These are phyloP conservation scores for Corylus heterophylla DNA, from an alignment of 306 rosid genomes.

Conservation along the genomic window DNA sequence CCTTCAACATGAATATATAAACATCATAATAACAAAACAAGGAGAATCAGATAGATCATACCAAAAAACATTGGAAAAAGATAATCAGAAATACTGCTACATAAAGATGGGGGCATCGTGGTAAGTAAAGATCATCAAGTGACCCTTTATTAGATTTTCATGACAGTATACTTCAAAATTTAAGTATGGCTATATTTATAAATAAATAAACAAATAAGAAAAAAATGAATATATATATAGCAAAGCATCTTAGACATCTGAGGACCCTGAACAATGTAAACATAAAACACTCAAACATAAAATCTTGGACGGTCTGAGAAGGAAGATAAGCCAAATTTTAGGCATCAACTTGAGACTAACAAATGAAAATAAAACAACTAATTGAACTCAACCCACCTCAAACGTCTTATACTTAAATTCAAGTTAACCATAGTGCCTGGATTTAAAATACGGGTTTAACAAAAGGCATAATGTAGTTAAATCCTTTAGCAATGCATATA, in stretches of 20 bases:
- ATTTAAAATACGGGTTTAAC: background rate
- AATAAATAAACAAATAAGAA: background rate
- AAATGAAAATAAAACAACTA: background rate
- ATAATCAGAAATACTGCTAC: background rate
- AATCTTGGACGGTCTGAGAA: background rate
- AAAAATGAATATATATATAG: background rate
- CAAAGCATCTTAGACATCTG: background rate
- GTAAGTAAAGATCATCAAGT: background rate
- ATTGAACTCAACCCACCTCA: background rate
- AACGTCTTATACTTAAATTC: background rate
- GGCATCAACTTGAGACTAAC: background rate
- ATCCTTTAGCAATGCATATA: conserved; percentile 30
- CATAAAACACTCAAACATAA: background rate
- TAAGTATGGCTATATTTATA: background rate
- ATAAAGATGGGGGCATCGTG: background rate
- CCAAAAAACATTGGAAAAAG: background rate
- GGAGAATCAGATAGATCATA: background rate
- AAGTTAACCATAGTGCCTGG: conserved; percentile 7
- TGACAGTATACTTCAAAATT: background rate
- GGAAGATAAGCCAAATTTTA: background rate
- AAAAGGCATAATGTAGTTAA: conserved; percentile 1
- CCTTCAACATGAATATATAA: background rate
- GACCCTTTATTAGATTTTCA: background rate
- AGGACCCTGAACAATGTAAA: too few species aligned
- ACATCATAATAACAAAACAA: background rate